Evolutionary conservation across 306 rosid genomes (phyloP).

Genomic region (Glycine tomentella): DNA sequence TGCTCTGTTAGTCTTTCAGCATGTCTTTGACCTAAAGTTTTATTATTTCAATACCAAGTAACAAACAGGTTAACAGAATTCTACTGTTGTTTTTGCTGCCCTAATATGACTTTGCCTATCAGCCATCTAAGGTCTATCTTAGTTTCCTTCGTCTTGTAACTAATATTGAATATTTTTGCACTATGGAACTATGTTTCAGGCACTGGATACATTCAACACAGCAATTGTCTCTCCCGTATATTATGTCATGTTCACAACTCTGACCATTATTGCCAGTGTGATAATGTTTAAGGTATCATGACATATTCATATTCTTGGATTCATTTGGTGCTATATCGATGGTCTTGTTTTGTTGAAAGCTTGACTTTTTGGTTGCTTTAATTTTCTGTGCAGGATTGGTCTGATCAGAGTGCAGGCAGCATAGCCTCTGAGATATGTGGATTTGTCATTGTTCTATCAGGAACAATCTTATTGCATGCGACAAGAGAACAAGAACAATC

Average conservation of each 20-base stretch:
- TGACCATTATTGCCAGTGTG: constrained; percentile 69
- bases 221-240: constrained; percentile 73
- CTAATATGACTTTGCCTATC: neutral
- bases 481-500: constrained; percentile 10
- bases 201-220: constrained; percentile 56
- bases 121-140: constrained; percentile 4
- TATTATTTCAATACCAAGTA: neutral
- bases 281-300: constrained; percentile 80
- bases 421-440: constrained; percentile 31
- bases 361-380: constrained; percentile 1
- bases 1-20: neutral
- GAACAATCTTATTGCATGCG: constrained; percentile 19
- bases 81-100: neutral
- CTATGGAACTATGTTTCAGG: constrained; percentile 57
- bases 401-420: constrained; percentile 18
- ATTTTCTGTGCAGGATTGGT: constrained; percentile 17
- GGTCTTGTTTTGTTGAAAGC: constrained; percentile 12
- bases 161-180: neutral
- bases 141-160: constrained; percentile 2
- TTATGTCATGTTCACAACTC: constrained; percentile 24
- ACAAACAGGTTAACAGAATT: too few relatives aligned
- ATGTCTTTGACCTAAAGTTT: neutral
- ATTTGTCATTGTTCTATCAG: constrained; percentile 18
- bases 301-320: constrained; percentile 25
- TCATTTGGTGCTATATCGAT: constrained; percentile 15